A percentile compares a stretch with the other conserved stretches of the same genome.
phyloP scores from a whole-genome alignment of 1,284 basidiomycete genomes.

The Pascua sp. region DNA sequence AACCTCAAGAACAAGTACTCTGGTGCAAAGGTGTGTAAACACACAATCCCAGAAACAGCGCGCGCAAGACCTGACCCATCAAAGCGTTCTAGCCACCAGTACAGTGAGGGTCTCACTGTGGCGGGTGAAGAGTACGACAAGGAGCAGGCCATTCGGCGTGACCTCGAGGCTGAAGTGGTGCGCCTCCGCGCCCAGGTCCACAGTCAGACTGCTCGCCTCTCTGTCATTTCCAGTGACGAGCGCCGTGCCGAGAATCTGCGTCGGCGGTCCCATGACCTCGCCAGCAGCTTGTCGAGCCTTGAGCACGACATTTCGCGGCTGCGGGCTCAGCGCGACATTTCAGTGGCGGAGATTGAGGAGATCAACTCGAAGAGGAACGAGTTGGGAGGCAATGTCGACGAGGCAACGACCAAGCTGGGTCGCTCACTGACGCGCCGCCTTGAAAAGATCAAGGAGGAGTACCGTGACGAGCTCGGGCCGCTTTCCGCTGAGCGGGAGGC shows the following conservation, averaged over 20 bases:
- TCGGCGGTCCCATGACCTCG: conserved; percentile 73
- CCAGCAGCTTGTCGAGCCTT: conserved; percentile 68
- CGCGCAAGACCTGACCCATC: background rate
- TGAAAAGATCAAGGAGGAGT: conserved; percentile 81
- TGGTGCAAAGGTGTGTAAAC: conserved; percentile 69
- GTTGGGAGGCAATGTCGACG: conserved; percentile 23
- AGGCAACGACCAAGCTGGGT: conserved; percentile 53
- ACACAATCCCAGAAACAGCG: background rate
- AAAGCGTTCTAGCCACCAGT: conserved; percentile 81
- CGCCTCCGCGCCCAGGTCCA: conserved; percentile 78
- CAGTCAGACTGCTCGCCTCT: conserved; percentile 81
- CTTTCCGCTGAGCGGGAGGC: conserved; percentile 77
- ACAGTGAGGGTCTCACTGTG: conserved; percentile 83
- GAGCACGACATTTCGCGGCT: conserved; percentile 83
- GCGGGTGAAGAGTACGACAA: conserved; percentile 91
- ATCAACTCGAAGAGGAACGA: conserved; percentile 54
- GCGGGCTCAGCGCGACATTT: conserved; percentile 83
- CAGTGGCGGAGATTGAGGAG: conserved; percentile 89
- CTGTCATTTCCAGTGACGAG: conserved; percentile 73
- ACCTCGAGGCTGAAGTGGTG: conserved; percentile 87
- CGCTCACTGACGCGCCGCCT: conserved; percentile 80
- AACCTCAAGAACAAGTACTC: conserved; percentile 75
- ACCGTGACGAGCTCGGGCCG: conserved; percentile 78
- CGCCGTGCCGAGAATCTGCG: conserved; percentile 72
- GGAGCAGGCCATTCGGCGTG: conserved; percentile 78